A percentile compares a stretch with the other conserved stretches of the same genome.
Conservation (phyloP, 2,329 filamentous ascomycete species). For the Aciculosporium take region DNA sequence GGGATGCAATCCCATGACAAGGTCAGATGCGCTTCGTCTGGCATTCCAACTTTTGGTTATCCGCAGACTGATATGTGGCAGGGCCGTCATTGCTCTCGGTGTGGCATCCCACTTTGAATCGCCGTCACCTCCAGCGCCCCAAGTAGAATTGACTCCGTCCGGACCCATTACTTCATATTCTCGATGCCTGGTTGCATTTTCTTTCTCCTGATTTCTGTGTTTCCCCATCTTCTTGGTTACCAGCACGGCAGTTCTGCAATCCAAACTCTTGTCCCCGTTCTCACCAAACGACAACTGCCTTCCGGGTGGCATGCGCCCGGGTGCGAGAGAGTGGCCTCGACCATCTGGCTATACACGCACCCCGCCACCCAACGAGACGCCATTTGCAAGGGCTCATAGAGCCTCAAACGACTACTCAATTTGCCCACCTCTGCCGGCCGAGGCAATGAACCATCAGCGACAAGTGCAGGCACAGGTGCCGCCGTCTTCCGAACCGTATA, state of each 20-base stretch:
- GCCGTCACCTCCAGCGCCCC: too few relatives aligned
- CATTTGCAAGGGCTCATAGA: not conserved
- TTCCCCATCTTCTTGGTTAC: not conserved
- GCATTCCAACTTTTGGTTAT: too few relatives aligned
- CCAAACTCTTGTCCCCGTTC: not conserved
- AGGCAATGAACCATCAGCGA: too few relatives aligned
- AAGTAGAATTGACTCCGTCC: not conserved
- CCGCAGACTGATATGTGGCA: too few relatives aligned
- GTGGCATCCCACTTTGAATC: too few relatives aligned
- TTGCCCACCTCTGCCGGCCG: not conserved
- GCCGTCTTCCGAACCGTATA: not conserved
- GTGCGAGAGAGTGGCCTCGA: too few relatives aligned
- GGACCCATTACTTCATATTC: not conserved
- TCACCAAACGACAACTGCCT: not conserved
- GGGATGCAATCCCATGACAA: too few relatives aligned
- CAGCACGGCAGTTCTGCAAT: not conserved
- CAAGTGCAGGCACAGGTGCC: not conserved
- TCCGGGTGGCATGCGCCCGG: constrained; percentile 1
- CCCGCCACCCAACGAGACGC: not conserved
- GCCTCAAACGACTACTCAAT: not conserved
- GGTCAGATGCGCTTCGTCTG: too few relatives aligned
- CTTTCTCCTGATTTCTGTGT: not conserved
- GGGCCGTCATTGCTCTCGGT: too few relatives aligned
- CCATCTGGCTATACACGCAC: not conserved
- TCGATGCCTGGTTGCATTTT: not conserved